Conservation (phyloP, 2,329 filamentous ascomycete species). For the Phyllosticta capitalensis region DNA sequence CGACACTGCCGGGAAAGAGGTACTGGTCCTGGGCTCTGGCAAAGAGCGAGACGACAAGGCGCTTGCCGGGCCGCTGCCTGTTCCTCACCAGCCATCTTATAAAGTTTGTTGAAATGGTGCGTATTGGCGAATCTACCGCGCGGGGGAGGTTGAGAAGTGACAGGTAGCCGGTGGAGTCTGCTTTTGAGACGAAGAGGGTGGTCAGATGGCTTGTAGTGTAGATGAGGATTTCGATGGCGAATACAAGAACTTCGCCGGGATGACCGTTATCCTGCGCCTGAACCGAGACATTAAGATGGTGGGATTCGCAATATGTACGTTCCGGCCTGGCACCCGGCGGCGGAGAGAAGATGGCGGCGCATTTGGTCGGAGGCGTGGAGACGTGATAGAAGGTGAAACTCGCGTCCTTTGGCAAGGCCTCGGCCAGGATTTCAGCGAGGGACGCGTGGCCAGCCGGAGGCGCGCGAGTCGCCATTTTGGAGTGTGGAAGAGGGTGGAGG, state of each 20-base stretch:
- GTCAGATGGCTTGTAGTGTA: constrained; percentile 72
- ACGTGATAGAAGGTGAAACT: constrained; percentile 72
- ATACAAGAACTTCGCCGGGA: constrained; percentile 53
- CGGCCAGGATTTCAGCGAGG: constrained; percentile 37
- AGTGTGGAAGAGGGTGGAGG: background rate
- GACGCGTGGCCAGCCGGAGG: background rate
- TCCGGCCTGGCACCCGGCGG: constrained; percentile 63
- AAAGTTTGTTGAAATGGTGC: constrained; percentile 64
- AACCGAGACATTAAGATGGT: constrained; percentile 59
- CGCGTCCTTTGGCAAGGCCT: constrained; percentile 42
- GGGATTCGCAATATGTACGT: constrained; percentile 75
- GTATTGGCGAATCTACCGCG: constrained; percentile 53
- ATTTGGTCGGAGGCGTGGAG: constrained; percentile 70
- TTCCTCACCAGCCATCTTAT: constrained; percentile 63
- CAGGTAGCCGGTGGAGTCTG: constrained; percentile 88
- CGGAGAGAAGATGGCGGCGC: constrained; percentile 68
- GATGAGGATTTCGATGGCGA: constrained; percentile 79
- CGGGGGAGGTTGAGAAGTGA: constrained; percentile 50
- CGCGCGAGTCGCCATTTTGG: background rate
- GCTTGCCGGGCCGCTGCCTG: constrained; percentile 53
- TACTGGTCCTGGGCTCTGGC: constrained; percentile 89
- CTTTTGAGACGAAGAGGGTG: constrained; percentile 91
- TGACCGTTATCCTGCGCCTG: constrained; percentile 14
- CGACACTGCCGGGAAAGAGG: constrained; percentile 82
- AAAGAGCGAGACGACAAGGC: constrained; percentile 78